Percentiles rank a stretch among this genome's conserved stretches.
Conservation (phyloP, 148 eudicot species). For the Limonium bicolor region DNA sequence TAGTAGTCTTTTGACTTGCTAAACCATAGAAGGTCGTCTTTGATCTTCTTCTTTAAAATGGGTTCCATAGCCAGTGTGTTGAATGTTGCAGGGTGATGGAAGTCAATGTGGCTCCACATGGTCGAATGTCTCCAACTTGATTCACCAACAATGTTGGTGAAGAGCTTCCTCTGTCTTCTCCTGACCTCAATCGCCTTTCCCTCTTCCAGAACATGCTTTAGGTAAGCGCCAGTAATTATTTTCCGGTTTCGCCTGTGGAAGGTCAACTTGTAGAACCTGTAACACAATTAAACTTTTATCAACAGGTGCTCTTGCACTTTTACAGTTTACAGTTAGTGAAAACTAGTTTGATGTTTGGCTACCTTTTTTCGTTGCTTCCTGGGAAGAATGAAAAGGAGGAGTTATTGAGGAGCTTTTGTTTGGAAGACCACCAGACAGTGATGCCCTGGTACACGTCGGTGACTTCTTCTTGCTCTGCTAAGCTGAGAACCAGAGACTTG, state of each 20-base stretch:
- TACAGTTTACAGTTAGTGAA: neutral
- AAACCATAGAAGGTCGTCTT: slow-evolving; percentile 27
- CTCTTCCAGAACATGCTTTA: slow-evolving; percentile 22
- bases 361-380: slow-evolving; percentile 18
- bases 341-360: neutral
- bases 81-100: slow-evolving; percentile 43
- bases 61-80: slow-evolving; percentile 28
- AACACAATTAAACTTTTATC: neutral
- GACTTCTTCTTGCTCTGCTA: slow-evolving; percentile 36
- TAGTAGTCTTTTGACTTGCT: slow-evolving; percentile 30
- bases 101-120: slow-evolving; percentile 28
- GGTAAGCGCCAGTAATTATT: slow-evolving; percentile 13
- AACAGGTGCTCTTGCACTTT: neutral
- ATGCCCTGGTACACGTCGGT: slow-evolving; percentile 23
- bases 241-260: slow-evolving; percentile 19
- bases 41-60: slow-evolving; percentile 17
- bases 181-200: slow-evolving; percentile 18
- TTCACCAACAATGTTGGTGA: slow-evolving; percentile 15
- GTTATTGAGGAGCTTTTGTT: neutral
- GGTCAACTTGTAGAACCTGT: slow-evolving; percentile 17
- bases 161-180: slow-evolving; percentile 24
- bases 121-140: neutral
- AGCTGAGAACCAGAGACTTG: slow-evolving; percentile 11
- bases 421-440: slow-evolving; percentile 27
- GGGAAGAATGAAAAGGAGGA: slow-evolving; percentile 8